A percentile compares a stretch with the other conserved stretches of the same genome.
phyloP scores from a whole-genome alignment of 495 filamentous ascomycete species.

The Friedmanniomyces endolithicus region DNA sequence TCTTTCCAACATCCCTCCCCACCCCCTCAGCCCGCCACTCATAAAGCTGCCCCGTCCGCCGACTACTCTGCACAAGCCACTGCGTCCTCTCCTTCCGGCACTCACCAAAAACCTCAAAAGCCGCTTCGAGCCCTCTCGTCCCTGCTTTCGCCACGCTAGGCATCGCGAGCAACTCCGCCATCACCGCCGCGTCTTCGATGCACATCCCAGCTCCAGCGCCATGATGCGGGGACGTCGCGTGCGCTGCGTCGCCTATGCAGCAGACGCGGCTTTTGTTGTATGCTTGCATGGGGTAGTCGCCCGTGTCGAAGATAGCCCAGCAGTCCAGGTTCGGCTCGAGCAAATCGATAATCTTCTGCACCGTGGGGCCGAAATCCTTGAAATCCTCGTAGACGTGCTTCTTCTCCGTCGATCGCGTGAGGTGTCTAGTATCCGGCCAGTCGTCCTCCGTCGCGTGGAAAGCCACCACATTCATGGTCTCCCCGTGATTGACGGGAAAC shows the following conservation, averaged over 20 bases:
- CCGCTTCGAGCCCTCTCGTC: slow-evolving; percentile 54
- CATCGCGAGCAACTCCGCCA: slow-evolving; percentile 1
- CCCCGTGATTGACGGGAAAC: slow-evolving; percentile 37
- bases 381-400: slow-evolving; percentile 47
- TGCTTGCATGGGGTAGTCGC: slow-evolving; percentile 2
- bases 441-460: slow-evolving; percentile 2
- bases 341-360: slow-evolving; percentile 36
- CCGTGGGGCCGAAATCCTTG: slow-evolving; percentile 37
- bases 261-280: slow-evolving; percentile 12
- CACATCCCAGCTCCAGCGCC: slow-evolving; percentile 16
- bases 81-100: slow-evolving; percentile 20
- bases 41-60: slow-evolving; percentile 18
- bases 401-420: slow-evolving; percentile 33
- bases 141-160: not conserved
- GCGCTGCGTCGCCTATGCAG: slow-evolving; percentile 23
- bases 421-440: slow-evolving; percentile 1
- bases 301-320: slow-evolving; percentile 19
- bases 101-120: slow-evolving; percentile 19
- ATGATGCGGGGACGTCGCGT: slow-evolving; percentile 22
- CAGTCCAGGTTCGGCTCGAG: slow-evolving; percentile 11
- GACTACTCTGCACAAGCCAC: slow-evolving; percentile 18
- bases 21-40: slow-evolving; percentile 10
- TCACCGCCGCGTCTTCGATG: slow-evolving; percentile 8
- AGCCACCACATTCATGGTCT: slow-evolving; percentile 30
- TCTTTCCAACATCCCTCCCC: slow-evolving; percentile 16